Percentiles rank a stretch among this genome's conserved stretches.
Evolutionary conservation across 371 early-diverging fungal genomes (phyloP).

Genomic region (Batkoa obscura): DNA sequence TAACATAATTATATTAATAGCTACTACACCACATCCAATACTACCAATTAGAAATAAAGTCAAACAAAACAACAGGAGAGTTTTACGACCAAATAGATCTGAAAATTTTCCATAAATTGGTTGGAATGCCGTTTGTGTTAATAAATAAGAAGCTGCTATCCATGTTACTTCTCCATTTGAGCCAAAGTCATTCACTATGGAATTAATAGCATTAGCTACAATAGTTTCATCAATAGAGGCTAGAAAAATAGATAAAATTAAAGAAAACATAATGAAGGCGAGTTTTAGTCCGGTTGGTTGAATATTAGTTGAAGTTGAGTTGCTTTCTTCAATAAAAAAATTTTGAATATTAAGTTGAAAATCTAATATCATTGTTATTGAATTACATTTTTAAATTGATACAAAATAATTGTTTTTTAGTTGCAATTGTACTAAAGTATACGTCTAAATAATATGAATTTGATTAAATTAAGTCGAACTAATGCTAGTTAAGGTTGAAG

Average conservation of each 20-base stretch:
- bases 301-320: too few species aligned
- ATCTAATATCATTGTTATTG: too few species aligned
- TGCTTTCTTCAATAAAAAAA: too few species aligned
- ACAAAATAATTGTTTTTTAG: too few species aligned
- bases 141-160: slow-evolving; percentile 53
- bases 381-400: too few species aligned
- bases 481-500: too few species aligned
- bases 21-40: slow-evolving; percentile 30
- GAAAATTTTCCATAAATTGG: slow-evolving; percentile 38
- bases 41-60: slow-evolving; percentile 33
- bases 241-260: slow-evolving; percentile 26
- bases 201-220: slow-evolving; percentile 53
- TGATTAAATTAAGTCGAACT: too few species aligned
- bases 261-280: neutral
- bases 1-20: slow-evolving; percentile 25
- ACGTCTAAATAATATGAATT: too few species aligned
- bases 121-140: slow-evolving; percentile 52
- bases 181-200: slow-evolving; percentile 57
- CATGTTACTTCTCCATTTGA: slow-evolving; percentile 37
- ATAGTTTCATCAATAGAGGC: slow-evolving; percentile 50
- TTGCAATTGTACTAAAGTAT: too few species aligned
- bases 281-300: too few species aligned
- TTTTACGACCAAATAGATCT: slow-evolving; percentile 47
- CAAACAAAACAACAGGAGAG: slow-evolving; percentile 27
- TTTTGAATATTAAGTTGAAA: too few species aligned